Evolutionary conservation across 176 grass and related monocot genomes (phyloP), one percentile per base, ranked within the genome.

Genomic region (Triticum turgidum): DNA sequence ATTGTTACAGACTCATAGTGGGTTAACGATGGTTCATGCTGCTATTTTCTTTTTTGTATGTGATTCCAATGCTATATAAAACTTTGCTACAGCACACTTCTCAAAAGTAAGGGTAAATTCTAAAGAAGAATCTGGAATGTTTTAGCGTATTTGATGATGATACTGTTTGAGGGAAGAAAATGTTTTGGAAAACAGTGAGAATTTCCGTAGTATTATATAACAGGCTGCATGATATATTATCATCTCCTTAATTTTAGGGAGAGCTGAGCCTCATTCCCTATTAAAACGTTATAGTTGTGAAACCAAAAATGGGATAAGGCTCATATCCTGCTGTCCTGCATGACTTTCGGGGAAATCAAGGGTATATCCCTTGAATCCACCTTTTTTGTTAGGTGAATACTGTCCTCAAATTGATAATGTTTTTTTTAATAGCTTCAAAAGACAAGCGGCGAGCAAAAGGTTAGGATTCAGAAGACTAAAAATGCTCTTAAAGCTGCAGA

Each of bases 391-490:
- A 0, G 6, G 7, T 9, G 12, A 68, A 33, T 64, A 72, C 5
- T 77, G 13, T 78, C 11, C 74, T 80, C 82, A 76, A 70, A 21
- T 92, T 80, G 77, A 42, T 76, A 30, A 30, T 90, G 10, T 78
- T 61, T 45, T 80, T 61, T 56, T 80, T 91, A 32, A 54, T 96
- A 99, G 97, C 88, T 99, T 38, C 84, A 96, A 80, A 99, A 89
- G 81, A 96, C 85, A 44, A 96, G 87, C 10, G 83, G 89, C 59
- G 85, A 93, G 30, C 97, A 96, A 86, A 96, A 90, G 64, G 83
- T 44, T 78, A 96, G 92, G 85, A 92, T 99, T 39, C 88, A 90
- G 77, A 99, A 99, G 90, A 96, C 89, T n/a, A 87, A 96, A 80
- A 83, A 44, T 56, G 94, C 92, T 83, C 97, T 94, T 93, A 86